Conservation (phyloP, 1,139 yeast genomes). For the Candida neerlandica region DNA sequence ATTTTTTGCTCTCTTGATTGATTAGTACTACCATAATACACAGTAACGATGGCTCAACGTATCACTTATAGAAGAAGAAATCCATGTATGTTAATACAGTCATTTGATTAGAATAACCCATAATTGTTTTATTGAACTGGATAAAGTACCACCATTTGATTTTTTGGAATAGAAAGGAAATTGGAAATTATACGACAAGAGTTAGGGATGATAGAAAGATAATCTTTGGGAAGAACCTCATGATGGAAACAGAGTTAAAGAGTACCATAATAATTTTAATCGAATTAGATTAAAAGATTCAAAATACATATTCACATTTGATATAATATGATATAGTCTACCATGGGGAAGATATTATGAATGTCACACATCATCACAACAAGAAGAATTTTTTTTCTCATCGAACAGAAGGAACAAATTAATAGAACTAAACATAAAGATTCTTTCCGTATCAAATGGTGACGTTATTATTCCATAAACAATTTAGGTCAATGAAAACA, state of each 20-base stretch:
- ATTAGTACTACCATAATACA: constrained; percentile 13
- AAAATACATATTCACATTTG: neutral
- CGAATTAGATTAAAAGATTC: neutral
- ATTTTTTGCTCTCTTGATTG: constrained; percentile 15
- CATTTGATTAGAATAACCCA: neutral
- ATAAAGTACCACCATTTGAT: constrained; percentile 4
- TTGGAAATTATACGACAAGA: neutral
- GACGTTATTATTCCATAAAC: neutral
- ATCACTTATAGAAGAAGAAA: constrained; percentile 57
- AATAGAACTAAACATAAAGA: neutral
- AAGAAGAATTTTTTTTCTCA: neutral
- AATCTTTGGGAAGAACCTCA: too few species aligned
- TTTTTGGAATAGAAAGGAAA: constrained; percentile 5
- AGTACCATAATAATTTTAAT: neutral
- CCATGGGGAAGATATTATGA: neutral
- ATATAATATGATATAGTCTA: neutral
- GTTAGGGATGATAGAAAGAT: neutral
- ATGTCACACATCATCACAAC: neutral
- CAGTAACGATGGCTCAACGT: constrained; percentile 49
- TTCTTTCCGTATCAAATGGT: neutral
- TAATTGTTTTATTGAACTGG: neutral
- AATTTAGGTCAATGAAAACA: neutral
- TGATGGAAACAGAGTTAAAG: neutral
- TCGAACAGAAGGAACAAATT: neutral
- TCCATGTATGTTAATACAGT: constrained; percentile 44